Conservation (phyloP, 2,329 filamentous ascomycete genomes). For the Didymellaceae sp. region DNA sequence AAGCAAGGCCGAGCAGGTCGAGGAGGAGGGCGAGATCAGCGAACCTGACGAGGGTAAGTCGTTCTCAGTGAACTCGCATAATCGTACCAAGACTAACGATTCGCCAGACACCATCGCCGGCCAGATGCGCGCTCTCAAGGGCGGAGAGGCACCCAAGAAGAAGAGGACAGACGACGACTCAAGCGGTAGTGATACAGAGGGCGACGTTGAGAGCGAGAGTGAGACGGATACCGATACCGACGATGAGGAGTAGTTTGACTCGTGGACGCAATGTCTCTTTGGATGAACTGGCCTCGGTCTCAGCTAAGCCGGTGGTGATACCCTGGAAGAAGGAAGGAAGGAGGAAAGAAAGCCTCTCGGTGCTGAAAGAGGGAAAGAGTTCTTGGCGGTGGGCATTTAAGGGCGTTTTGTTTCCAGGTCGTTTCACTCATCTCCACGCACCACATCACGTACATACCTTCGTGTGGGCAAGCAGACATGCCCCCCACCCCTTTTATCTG, state of each 20-base stretch:
- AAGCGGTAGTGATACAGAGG: slow-evolving; percentile 67
- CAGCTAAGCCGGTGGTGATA: neutral
- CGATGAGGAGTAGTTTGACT: slow-evolving; percentile 45
- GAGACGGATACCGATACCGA: slow-evolving; percentile 55
- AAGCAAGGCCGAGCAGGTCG: slow-evolving; percentile 79
- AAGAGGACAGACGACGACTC: slow-evolving; percentile 68
- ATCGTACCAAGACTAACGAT: slow-evolving; percentile 29
- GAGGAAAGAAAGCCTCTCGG: no score
- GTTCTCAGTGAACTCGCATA: neutral
- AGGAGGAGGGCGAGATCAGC: slow-evolving; percentile 91
- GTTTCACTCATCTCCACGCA: no score
- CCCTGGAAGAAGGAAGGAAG: no score
- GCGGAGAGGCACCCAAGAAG: slow-evolving; percentile 64
- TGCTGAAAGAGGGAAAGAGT: no score
- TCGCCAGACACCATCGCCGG: slow-evolving; percentile 81
- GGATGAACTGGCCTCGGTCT: no score
- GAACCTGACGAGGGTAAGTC: slow-evolving; percentile 92
- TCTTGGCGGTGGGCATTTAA: no score
- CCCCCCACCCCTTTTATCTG: no score
- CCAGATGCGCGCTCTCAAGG: slow-evolving; percentile 87
- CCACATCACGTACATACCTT: no score
- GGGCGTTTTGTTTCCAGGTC: no score
- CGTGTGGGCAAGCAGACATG: no score
- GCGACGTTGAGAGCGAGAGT: slow-evolving; percentile 62
- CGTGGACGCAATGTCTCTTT: no score